phyloP scores from a whole-genome alignment of 2,329 filamentous ascomycete genomes.

The Sphaerulina musiva region DNA sequence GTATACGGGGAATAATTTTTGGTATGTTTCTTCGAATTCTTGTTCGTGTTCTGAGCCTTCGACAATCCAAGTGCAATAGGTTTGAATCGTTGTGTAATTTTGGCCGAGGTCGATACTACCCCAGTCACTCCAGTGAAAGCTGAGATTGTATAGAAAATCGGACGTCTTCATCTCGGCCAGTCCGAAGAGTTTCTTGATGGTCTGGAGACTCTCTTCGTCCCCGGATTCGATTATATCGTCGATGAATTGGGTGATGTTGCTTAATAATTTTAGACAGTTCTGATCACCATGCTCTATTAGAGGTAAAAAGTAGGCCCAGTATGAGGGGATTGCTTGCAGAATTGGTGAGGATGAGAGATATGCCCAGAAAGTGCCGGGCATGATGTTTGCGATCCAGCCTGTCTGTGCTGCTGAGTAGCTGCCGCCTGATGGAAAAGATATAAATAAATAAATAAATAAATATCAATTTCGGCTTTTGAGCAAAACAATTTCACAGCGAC shows the following conservation, averaged over 20 bases:
- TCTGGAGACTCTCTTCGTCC: neutral
- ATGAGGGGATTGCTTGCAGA: neutral
- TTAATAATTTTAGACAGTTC: neutral
- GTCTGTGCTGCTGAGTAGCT: slow-evolving; percentile 52
- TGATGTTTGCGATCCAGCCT: slow-evolving; percentile 49
- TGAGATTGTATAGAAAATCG: neutral
- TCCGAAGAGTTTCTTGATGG: neutral
- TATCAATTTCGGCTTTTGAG: neutral
- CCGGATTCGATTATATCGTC: neutral
- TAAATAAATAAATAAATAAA: neutral
- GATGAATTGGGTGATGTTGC: slow-evolving; percentile 1
- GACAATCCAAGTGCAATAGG: neutral
- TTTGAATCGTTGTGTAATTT: neutral
- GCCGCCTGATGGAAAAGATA: slow-evolving; percentile 43
- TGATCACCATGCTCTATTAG: neutral
- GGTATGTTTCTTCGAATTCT: neutral
- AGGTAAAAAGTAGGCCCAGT: neutral
- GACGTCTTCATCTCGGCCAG: neutral
- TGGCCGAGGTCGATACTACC: neutral
- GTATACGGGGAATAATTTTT: neutral
- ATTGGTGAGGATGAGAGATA: slow-evolving; percentile 38
- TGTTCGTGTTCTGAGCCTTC: neutral
- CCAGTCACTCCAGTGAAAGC: neutral
- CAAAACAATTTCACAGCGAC: neutral
- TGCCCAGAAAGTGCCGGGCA: slow-evolving; percentile 54